Percentiles rank a stretch among this genome's conserved stretches.
phyloP scores from a whole-genome alignment of 2,329 filamentous ascomycete genomes.

The Fusarium zealandicum region DNA sequence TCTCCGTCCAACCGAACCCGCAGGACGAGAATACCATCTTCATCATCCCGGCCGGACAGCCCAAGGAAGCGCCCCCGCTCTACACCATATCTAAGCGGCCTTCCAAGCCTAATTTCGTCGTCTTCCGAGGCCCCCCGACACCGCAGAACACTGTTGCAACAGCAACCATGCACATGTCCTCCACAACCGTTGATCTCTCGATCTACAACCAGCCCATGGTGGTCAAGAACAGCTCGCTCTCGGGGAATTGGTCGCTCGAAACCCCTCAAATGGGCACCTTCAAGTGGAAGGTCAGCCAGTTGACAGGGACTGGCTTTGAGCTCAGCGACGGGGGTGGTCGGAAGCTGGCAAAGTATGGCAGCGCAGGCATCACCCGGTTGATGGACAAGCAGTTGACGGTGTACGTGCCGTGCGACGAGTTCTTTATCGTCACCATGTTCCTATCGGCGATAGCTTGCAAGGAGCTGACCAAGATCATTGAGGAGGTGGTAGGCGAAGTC shows the following conservation, averaged over 20 bases:
- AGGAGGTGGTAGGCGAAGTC: conserved; percentile 18
- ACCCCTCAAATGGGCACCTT: conserved; percentile 33
- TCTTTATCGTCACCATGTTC: conserved; percentile 32
- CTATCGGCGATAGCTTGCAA: conserved; percentile 30
- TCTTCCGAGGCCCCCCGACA: conserved; percentile 23
- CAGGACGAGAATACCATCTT: conserved; percentile 12
- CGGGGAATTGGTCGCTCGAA: conserved; percentile 27
- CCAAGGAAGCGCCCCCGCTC: conserved; percentile 29
- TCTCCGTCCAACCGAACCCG: conserved; percentile 16
- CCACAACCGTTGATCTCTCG: conserved; percentile 25
- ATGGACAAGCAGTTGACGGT: conserved; percentile 34
- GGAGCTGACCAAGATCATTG: conserved; percentile 12
- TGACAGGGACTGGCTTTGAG: conserved; percentile 23
- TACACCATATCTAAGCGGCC: conserved; percentile 27
- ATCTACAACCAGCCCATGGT: conserved; percentile 32
- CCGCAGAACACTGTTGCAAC: conserved; percentile 28
- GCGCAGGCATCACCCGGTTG: conserved; percentile 5
- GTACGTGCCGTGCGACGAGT: conserved; percentile 34
- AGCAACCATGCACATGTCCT: conserved; percentile 29
- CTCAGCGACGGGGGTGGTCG: conserved; percentile 27
- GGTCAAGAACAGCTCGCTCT: conserved; percentile 24
- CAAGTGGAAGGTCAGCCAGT: conserved; percentile 39
- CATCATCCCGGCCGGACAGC: conserved; percentile 19
- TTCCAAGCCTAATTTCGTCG: conserved; percentile 23
- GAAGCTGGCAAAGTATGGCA: conserved; percentile 35